Evolutionary conservation across 164 flowering plant species (phyloP), one percentile per base, ranked within the genome.

Genomic region (Pachysandra terminalis): DNA sequence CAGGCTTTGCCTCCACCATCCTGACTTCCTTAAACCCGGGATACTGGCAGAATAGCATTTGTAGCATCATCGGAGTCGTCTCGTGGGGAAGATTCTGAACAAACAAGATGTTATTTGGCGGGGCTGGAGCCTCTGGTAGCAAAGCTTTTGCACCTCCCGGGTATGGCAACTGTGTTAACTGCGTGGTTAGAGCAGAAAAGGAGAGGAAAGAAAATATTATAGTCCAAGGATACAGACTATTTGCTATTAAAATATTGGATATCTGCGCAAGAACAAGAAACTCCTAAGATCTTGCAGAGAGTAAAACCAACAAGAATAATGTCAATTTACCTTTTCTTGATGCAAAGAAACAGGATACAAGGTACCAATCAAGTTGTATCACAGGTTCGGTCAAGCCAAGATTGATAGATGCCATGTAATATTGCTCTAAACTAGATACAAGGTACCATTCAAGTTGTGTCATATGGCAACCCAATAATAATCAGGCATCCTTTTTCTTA

Each of bases 1-100:
- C 98, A 0, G 98, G 97, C 82, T 88, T 92, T 56, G 97, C 82
- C 72, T 95, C 98, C 57, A 90, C 81, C 98, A 95, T 95, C 64
- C 97, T 80, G 32, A 95, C 98, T 74, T 92, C 98, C 84, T 92
- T 90, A 69, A 95, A 89, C 59, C 98, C 98, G 2, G 86, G 78
- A 64, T 89, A 89, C 65, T 89, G 97, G 61, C 78, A 73, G 84
- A 90, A 90, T 41, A 92, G 81, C 90, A 90, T 82, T 76, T 90
- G 92, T 64, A 95, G 86, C 96, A 85, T 86, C 89, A 88, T 83
- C 12, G 96, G 75, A 45, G 88, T 87, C 16, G 96, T 85, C 60
- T 95, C 97, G 64, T 89, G 89, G 13, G 98, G 98, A 67, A 95
- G 90, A 79, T 89, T 92, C 78, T 95, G 97, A 70, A 95, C 71